phyloP scores from a whole-genome alignment of 1,139 yeast genomes.

The Kodamaea sp. region DNA sequence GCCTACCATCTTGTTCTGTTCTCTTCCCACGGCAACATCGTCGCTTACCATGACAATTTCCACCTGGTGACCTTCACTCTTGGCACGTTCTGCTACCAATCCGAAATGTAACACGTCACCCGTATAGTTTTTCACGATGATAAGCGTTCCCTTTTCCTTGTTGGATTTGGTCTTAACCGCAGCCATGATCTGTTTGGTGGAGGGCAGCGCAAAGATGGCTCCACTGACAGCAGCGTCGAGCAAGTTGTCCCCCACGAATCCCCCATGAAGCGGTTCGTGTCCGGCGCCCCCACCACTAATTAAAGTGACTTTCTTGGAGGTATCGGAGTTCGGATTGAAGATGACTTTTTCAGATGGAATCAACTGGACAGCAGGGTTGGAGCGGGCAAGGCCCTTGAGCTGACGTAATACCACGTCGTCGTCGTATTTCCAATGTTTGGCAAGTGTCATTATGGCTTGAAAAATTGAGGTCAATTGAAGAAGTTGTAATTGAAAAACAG shows the following conservation, averaged over 20 bases:
- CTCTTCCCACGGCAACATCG: conserved; percentile 89
- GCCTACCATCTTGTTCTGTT: conserved; percentile 87
- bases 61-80: conserved; percentile 68
- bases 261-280: conserved; percentile 93
- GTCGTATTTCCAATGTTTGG: conserved; percentile 55
- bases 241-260: conserved; percentile 81
- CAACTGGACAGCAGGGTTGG: conserved; percentile 65
- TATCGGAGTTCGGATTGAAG: conserved; percentile 41
- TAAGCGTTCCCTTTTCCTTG: conserved; percentile 62
- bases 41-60: conserved; percentile 79
- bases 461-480: not conserved
- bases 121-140: conserved; percentile 87
- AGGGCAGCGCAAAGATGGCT: conserved; percentile 86
- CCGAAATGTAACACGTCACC: conserved; percentile 95
- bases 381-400: conserved; percentile 65
- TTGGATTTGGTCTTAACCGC: conserved; percentile 64
- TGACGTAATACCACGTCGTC: conserved; percentile 66
- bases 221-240: conserved; percentile 90
- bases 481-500: too few species aligned
- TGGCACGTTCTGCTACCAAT: conserved; percentile 83
- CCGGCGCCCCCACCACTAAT: conserved; percentile 96
- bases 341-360: conserved; percentile 72
- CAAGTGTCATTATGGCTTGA: conserved; percentile 15
- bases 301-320: conserved; percentile 59
- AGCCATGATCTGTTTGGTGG: conserved; percentile 80